These are phyloP conservation scores for Mortierella claussenii DNA, from an alignment of 192 early-diverging fungal species.

Conservation along the genomic window DNA sequence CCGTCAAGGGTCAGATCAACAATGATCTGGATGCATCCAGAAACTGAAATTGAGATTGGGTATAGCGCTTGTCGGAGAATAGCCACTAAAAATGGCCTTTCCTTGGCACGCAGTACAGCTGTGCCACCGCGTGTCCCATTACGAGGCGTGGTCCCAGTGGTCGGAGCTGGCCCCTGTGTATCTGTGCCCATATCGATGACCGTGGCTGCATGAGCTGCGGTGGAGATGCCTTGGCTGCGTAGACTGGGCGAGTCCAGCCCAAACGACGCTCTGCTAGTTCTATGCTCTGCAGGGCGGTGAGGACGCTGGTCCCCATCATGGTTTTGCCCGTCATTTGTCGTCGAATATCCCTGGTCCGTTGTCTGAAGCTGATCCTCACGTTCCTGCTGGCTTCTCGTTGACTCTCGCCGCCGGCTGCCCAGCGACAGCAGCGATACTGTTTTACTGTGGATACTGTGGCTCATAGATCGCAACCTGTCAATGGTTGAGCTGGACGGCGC, in stretches of 20 bases:
- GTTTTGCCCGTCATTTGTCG: neutral
- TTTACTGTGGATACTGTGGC: slow-evolving; percentile 2
- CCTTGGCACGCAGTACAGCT: slow-evolving; percentile 1
- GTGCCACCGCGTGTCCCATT: neutral
- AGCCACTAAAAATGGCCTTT: slow-evolving; percentile 24
- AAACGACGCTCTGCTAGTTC: no score
- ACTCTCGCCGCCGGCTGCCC: neutral
- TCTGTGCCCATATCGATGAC: neutral
- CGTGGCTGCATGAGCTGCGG: neutral
- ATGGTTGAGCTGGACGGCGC: slow-evolving; percentile 5
- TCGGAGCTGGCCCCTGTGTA: neutral
- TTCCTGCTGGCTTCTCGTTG: neutral
- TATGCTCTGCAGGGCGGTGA: no score
- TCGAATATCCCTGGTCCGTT: no score
- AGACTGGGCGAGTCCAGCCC: slow-evolving; percentile 13
- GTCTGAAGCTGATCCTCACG: neutral
- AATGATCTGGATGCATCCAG: slow-evolving; percentile 43
- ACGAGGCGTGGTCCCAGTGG: neutral
- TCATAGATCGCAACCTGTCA: slow-evolving; percentile 12
- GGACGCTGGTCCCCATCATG: neutral
- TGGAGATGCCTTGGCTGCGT: neutral
- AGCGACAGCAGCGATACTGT: slow-evolving; percentile 19
- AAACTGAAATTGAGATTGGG: slow-evolving; percentile 36
- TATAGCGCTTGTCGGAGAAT: slow-evolving; percentile 44
- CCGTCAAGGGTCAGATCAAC: slow-evolving; percentile 20